These are phyloP conservation scores for Scheffersomyces segobiensis DNA, from an alignment of 1,139 yeast species.

Conservation along the genomic window DNA sequence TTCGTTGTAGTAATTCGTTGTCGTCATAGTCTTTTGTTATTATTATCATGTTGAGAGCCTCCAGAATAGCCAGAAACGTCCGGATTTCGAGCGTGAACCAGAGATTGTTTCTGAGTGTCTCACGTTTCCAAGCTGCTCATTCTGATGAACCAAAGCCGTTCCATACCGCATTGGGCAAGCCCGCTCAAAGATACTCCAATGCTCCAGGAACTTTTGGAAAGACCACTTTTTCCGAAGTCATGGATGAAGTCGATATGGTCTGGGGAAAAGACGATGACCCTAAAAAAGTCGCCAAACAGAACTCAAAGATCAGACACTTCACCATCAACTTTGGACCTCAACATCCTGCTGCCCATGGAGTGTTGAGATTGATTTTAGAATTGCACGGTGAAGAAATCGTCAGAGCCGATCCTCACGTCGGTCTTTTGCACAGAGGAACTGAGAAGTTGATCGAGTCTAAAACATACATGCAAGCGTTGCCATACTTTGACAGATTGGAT, in stretches of 20 bases:
- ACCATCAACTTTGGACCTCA: conserved; percentile 92
- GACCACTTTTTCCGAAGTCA: conserved; percentile 46
- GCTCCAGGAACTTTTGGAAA: conserved; percentile 37
- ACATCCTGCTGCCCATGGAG: conserved; percentile 96
- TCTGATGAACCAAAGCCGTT: conserved; percentile 27
- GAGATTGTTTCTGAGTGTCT: conserved; percentile 14
- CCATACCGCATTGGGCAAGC: conserved; percentile 38
- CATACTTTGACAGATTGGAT: conserved; percentile 86
- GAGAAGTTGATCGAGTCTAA: conserved; percentile 84
- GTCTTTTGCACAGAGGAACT: conserved; percentile 84
- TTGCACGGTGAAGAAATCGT: conserved; percentile 87
- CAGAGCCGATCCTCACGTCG: conserved; percentile 87
- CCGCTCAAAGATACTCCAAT: conserved; percentile 35
- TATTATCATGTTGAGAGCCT: conserved; percentile 21
- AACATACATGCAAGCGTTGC: conserved; percentile 83
- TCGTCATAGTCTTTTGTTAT: background rate
- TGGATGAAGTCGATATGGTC: conserved; percentile 50
- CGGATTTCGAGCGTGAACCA: background rate
- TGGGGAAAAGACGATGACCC: conserved; percentile 51
- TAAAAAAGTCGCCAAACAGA: conserved; percentile 43
- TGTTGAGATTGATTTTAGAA: conserved; percentile 80
- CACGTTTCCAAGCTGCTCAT: conserved; percentile 18
- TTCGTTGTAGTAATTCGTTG: background rate
- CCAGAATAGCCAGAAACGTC: conserved; percentile 2
- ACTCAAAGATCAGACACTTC: conserved; percentile 75